Evolutionary conservation across 2,329 filamentous ascomycete genomes (phyloP).

Genomic region (Epichloe sylvatica): DNA sequence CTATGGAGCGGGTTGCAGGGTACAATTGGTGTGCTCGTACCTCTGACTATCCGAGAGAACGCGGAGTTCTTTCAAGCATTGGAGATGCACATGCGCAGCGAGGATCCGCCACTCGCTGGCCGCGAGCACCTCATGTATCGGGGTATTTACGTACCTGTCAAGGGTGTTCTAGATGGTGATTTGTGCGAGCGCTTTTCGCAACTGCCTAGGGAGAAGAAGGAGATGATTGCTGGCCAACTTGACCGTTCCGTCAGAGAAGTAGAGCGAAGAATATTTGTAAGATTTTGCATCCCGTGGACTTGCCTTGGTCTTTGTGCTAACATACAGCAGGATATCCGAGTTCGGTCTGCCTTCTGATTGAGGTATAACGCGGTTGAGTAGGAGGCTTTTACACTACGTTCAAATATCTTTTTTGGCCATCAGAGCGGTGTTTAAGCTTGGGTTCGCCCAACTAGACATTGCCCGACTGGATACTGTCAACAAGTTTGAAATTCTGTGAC

Average conservation of each 20-base stretch:
- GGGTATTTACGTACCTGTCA: slow-evolving; percentile 89
- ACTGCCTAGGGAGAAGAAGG: slow-evolving; percentile 76
- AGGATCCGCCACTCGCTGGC: slow-evolving; percentile 78
- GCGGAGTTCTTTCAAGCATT: slow-evolving; percentile 95
- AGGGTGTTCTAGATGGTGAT: slow-evolving; percentile 92
- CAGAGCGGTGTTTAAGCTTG: no score
- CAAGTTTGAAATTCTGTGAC: no score
- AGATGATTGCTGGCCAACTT: slow-evolving; percentile 84
- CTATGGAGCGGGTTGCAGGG: slow-evolving; percentile 95
- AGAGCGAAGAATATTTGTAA: slow-evolving; percentile 78
- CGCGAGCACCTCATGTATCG: slow-evolving; percentile 92
- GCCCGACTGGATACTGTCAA: no score
- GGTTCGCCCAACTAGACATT: no score
- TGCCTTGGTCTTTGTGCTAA: not conserved
- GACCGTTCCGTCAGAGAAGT: slow-evolving; percentile 86
- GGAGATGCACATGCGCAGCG: slow-evolving; percentile 71
- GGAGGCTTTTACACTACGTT: no score
- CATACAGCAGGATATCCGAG: slow-evolving; percentile 36
- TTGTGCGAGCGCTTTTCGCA: slow-evolving; percentile 83
- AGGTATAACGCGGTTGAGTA: no score
- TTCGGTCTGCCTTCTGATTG: slow-evolving; percentile 41
- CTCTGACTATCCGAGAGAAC: slow-evolving; percentile 80
- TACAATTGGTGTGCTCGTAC: slow-evolving; percentile 82
- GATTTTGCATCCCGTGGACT: slow-evolving; percentile 16
- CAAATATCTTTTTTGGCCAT: no score